Evolutionary conservation across 2,329 filamentous ascomycete genomes (phyloP), one percentile per base, ranked within the genome.

Genomic region (Pyrenophora tritici-repentis): DNA sequence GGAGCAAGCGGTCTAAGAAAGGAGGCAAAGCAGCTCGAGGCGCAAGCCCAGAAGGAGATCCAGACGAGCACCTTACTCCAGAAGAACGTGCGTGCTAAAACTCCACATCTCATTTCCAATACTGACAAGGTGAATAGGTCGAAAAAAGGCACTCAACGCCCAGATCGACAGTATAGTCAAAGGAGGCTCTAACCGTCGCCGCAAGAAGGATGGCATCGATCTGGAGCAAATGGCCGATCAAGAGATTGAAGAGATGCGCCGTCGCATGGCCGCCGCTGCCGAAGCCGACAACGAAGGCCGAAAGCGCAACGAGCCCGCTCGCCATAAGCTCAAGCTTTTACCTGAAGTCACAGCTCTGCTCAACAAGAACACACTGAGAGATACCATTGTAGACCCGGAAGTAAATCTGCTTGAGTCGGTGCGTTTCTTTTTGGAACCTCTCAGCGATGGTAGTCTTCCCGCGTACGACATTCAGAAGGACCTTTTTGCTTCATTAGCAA

Each of bases 391-490:
- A 34, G 93, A 97, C 62, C 93, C 93, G 0, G 94, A 99, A 68
- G 95, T 89, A 69, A 97, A 97, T 77, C 88, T 99, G 56, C 79
- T 99, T 33, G 91, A 96, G 75, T 90, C 92, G 12, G 91, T 99
- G 67, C 91, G 93, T 70, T 97, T 96, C 82, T 97, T 97, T 81
- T 83, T 99, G 17, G 94, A 99, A 72, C 94, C 94, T 1, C 83
- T 97, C 38, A 91, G 93, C 65, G 93, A 97, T 70, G 94, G 93
- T 50, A 93, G 90, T 54, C 82, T 99, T 42, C 94, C 94, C 0
- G 93, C 94, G 24, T 99, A 97, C 78, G 94, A 94, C 71, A 97
- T 99, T 61, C 94, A 99, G 77, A 90, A 92, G 55, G 92, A 97
- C 71, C 84, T 99, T 36, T 94, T 99, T 72, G 84, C 84, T 20